Evolutionary conservation across 176 grass and related monocot genomes (phyloP).

Genomic region (Themeda triandra): DNA sequence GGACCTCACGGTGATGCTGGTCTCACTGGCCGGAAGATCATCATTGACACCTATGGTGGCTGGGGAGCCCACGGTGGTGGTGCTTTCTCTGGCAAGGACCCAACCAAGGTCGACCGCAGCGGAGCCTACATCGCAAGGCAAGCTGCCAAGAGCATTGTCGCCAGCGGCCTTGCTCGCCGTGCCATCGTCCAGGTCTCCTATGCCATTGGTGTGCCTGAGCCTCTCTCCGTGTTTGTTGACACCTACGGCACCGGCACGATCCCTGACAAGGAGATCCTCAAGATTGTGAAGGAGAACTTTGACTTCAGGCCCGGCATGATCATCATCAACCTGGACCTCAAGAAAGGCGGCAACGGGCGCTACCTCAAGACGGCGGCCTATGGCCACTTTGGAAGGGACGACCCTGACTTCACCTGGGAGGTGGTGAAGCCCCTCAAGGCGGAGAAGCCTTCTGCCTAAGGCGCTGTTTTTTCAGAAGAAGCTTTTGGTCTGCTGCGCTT

Average conservation of each 20-base stretch:
- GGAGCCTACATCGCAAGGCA: constrained; percentile 51
- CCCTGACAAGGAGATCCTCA: constrained; percentile 46
- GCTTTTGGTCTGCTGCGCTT: constrained; percentile 2
- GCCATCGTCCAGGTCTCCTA: constrained; percentile 50
- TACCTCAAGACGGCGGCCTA: constrained; percentile 53
- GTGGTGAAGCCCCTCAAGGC: constrained; percentile 49
- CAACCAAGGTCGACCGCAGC: constrained; percentile 55
- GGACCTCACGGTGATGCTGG: constrained; percentile 63
- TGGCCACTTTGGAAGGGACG: constrained; percentile 47
- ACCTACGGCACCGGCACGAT: constrained; percentile 35
- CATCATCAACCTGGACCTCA: constrained; percentile 53
- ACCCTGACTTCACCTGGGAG: constrained; percentile 51
- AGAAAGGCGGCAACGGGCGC: constrained; percentile 44
- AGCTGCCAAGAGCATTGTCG: constrained; percentile 55
- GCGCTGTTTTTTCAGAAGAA: constrained; percentile 1
- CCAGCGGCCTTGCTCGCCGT: constrained; percentile 39
- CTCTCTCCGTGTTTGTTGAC: constrained; percentile 43
- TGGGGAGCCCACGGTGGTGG: constrained; percentile 59
- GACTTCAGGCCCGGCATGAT: constrained; percentile 59
- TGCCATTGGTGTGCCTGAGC: constrained; percentile 43
- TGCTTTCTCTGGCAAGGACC: constrained; percentile 60
- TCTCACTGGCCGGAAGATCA: constrained; percentile 58
- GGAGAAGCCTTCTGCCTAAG: constrained; percentile 51
- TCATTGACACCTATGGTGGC: constrained; percentile 58
- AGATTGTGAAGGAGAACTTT: constrained; percentile 50